A percentile compares a stretch with the other conserved stretches of the same genome.
phyloP scores from a whole-genome alignment of 495 filamentous ascomycete species.

The Aspergillus conjunctus region DNA sequence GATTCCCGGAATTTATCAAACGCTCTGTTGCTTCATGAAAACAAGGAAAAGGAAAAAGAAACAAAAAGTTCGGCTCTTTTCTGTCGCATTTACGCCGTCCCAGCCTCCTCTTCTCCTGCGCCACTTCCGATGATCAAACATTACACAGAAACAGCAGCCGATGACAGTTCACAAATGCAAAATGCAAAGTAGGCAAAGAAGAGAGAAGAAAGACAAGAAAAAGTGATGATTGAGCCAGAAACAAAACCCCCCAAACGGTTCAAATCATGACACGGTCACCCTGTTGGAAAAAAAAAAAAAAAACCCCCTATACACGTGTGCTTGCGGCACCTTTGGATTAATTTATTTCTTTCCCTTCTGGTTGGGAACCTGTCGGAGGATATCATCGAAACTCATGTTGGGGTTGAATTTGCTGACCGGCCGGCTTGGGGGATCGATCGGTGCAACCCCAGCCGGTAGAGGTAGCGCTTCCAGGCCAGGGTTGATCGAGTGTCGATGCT shows the following conservation, averaged over 20 bases:
- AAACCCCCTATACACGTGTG: slow-evolving; percentile 14
- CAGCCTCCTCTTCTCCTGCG: slow-evolving; percentile 35
- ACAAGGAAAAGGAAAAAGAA: slow-evolving; percentile 10
- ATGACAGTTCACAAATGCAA: slow-evolving; percentile 19
- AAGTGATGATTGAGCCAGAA: no score
- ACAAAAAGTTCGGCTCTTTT: slow-evolving; percentile 19
- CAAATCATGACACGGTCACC: neutral
- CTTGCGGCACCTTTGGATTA: neutral
- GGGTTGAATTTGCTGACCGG: slow-evolving; percentile 49
- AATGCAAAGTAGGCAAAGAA: slow-evolving; percentile 15
- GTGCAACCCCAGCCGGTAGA: slow-evolving; percentile 52
- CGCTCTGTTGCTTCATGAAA: slow-evolving; percentile 16
- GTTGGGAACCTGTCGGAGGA: slow-evolving; percentile 49
- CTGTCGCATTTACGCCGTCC: slow-evolving; percentile 28
- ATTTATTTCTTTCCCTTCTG: slow-evolving; percentile 46
- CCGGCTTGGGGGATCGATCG: slow-evolving; percentile 45
- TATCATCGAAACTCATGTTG: slow-evolving; percentile 58
- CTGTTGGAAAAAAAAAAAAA: neutral
- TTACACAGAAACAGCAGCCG: slow-evolving; percentile 17
- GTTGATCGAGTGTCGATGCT: slow-evolving; percentile 50
- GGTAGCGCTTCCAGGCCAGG: slow-evolving; percentile 55
- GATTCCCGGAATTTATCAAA: slow-evolving; percentile 20
- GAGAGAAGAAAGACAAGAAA: neutral
- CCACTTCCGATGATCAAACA: slow-evolving; percentile 32
- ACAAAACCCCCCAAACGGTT: neutral